phyloP scores from a whole-genome alignment of 1,284 basidiomycete species.

The Ustilago trichophora region DNA sequence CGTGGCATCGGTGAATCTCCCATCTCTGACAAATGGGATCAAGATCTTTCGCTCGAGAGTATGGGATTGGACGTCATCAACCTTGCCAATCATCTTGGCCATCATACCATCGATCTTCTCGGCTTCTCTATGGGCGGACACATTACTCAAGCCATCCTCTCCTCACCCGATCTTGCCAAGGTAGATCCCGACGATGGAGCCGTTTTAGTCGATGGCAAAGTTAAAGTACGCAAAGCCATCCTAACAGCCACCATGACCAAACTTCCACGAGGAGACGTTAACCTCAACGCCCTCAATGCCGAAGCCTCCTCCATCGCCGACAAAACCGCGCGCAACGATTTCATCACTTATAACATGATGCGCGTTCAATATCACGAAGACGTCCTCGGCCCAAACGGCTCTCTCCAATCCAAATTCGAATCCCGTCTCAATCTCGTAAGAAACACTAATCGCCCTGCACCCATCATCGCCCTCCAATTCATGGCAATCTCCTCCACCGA shows the following conservation, averaged over 20 bases:
- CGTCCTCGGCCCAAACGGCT: conserved; percentile 16
- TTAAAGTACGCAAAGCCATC: conserved; percentile 50
- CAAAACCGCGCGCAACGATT: conserved; percentile 32
- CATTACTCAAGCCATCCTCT: conserved; percentile 56
- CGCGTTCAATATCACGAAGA: conserved; percentile 54
- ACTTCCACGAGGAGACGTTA: conserved; percentile 54
- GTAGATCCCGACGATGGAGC: neutral
- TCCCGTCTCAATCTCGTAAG: conserved; percentile 25
- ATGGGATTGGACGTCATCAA: conserved; percentile 57
- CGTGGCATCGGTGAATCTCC: conserved; percentile 58
- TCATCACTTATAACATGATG: conserved; percentile 47
- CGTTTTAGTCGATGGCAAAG: conserved; percentile 10
- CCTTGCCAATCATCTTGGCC: conserved; percentile 40
- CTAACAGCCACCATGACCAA: conserved; percentile 61
- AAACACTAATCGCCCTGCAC: conserved; percentile 26
- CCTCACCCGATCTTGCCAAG: neutral
- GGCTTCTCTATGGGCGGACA: conserved; percentile 65
- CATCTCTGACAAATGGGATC: conserved; percentile 41
- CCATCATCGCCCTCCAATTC: conserved; percentile 47
- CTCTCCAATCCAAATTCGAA: conserved; percentile 20
- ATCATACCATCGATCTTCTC: conserved; percentile 44
- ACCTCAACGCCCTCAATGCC: conserved; percentile 18
- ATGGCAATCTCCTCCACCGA: conserved; percentile 49
- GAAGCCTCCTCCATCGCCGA: conserved; percentile 16
- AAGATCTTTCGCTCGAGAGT: conserved; percentile 46